Conservation (phyloP, 345 rosid genomes). For the Euclidium syriacum region DNA sequence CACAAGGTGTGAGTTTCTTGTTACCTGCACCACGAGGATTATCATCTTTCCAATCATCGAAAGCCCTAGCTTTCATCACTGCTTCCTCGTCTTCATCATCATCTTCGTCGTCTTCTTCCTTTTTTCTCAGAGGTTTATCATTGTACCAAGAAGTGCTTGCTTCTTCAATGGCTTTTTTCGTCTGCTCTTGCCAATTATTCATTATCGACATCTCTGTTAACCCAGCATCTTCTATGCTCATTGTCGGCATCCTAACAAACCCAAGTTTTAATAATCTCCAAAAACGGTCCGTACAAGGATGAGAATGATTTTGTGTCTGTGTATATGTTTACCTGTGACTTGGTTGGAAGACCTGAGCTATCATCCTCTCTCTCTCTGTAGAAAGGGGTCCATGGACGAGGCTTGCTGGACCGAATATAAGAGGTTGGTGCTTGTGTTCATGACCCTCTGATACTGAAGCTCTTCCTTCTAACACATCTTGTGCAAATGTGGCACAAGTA, state of each 20-base stretch:
- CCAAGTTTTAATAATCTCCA: neutral
- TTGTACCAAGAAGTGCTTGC: slow-evolving; percentile 84
- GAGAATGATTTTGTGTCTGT: neutral
- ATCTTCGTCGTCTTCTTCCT: slow-evolving; percentile 66
- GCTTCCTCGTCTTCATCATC: slow-evolving; percentile 69
- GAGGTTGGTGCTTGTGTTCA: slow-evolving; percentile 91
- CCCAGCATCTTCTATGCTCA: slow-evolving; percentile 99
- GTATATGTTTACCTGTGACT: slow-evolving; percentile 67
- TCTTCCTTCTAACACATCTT: slow-evolving; percentile 94
- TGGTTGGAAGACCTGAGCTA: slow-evolving; percentile 89
- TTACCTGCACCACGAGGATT: slow-evolving; percentile 98
- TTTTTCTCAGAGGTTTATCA: slow-evolving; percentile 49
- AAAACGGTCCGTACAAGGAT: neutral
- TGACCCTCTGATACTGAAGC: slow-evolving; percentile 69
- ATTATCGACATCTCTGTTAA: slow-evolving; percentile 86
- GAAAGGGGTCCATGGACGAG: slow-evolving; percentile 54
- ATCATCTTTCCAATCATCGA: slow-evolving; percentile 97
- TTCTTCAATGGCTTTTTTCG: slow-evolving; percentile 74
- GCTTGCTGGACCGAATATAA: slow-evolving; percentile 93
- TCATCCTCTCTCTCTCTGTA: slow-evolving; percentile 78
- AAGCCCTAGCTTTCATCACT: slow-evolving; percentile 74
- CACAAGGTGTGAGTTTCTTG: slow-evolving; percentile 94
- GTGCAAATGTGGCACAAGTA: slow-evolving; percentile 95
- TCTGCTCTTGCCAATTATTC: slow-evolving; percentile 91
- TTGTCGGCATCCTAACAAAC: slow-evolving; percentile 78